Percentiles rank a stretch among this genome's conserved stretches.
Evolutionary conservation across 2,329 filamentous ascomycete species (phyloP).

Genomic region (Xylariomycetidae sp.): DNA sequence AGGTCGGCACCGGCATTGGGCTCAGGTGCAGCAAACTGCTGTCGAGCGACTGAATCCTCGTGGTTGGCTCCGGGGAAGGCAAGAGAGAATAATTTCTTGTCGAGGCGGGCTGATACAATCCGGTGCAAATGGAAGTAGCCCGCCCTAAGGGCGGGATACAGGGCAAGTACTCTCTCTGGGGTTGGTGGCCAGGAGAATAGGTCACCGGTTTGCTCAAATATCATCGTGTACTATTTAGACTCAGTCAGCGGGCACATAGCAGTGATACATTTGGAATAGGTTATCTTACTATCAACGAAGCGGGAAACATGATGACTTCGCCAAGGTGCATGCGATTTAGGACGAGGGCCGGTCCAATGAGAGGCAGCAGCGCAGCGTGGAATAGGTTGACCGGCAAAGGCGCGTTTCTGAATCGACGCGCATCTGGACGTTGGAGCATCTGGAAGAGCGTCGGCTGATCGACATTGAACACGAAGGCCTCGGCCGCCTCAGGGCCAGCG

Average conservation of each 20-base stretch:
- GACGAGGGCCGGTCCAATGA: conserved; percentile 64
- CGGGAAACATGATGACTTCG: conserved; percentile 39
- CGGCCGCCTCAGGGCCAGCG: conserved; percentile 42
- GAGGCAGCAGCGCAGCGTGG: conserved; percentile 40
- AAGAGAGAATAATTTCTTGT: no score
- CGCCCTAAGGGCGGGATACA: conserved; percentile 41
- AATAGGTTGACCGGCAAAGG: conserved; percentile 13
- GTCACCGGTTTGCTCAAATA: conserved; percentile 40
- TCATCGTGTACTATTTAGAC: conserved; percentile 41
- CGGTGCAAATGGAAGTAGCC: conserved; percentile 42
- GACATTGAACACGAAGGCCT: conserved; percentile 34
- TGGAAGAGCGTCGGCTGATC: conserved; percentile 6
- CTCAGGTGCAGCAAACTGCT: background rate
- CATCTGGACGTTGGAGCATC: conserved; percentile 5
- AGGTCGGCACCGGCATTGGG: conserved; percentile 6
- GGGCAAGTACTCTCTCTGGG: conserved; percentile 43
- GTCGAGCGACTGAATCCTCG: no score
- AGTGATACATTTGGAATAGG: conserved; percentile 3
- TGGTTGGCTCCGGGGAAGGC: no score
- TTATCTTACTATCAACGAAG: conserved; percentile 23
- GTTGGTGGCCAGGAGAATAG: conserved; percentile 50
- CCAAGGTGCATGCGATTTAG: conserved; percentile 60
- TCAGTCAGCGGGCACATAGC: no score
- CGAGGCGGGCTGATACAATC: conserved; percentile 41
- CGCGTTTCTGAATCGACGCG: background rate